Evolutionary conservation across 192 early-diverging fungal species (phyloP), one percentile per base, ranked within the genome.

Genomic region (Coemansia sp.): DNA sequence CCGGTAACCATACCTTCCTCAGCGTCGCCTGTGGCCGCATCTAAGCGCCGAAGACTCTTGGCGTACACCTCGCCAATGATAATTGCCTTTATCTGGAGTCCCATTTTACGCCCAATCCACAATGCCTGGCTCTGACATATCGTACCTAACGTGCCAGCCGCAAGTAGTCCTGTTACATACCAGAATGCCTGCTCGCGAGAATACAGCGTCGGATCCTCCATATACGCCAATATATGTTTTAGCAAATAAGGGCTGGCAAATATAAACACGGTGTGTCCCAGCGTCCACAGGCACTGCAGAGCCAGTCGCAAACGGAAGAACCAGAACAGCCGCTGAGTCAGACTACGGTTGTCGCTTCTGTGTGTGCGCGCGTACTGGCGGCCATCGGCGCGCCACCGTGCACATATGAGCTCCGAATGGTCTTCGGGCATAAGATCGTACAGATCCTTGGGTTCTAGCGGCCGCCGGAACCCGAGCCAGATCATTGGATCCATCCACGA

Each of bases 81-180:
- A 50, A 88, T 88, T 6, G 82, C 69, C 39, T 86, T 85, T 32
- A 85, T 81, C 59, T 86, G 88, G 47, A 92, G 79, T 32, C 85
- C 83, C 18, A 89, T 73, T 38, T 85, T 83, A 20, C 90, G 87
- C 20, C 90, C 90, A 50, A 88, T 86, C 69, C 86, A 89, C 58
- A 92, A 74, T 1, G 86, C 85, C 54, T 85, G 84, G 65, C 89
- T 88, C 50, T 85, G 85, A 50, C 72, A 75, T 20, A 83, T 57
- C 3, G 73, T 79, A 39, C 84, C 83, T 8, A 85, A 38, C 3
- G 73, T 69, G 1, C 63, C 63, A 4, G 73, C 69, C 19, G 82
- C 61, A 37, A 90, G 79, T 20, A 92, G 71, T 19, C 87, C 89
- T 11, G 85, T 68, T 3, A 88, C 88, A 52, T 71, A 90, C 61